A percentile compares a stretch with the other conserved stretches of the same genome.
phyloP scores from a whole-genome alignment of 345 rosid genomes.

The Camelina sativa region DNA sequence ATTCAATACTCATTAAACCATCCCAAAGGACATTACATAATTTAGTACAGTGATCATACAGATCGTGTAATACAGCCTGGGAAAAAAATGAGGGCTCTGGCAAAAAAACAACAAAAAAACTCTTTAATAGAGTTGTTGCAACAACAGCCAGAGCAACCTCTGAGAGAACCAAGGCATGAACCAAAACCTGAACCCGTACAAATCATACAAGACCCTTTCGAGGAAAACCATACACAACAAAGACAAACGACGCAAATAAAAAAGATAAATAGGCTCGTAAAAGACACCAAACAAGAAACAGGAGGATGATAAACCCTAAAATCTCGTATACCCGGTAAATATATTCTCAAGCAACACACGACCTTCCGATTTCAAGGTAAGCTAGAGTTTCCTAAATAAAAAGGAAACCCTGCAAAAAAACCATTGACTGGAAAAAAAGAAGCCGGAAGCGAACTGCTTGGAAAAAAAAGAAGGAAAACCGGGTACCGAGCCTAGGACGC shows the following conservation, averaged over 20 bases:
- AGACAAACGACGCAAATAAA: conserved; percentile 2
- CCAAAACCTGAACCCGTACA: conserved; percentile 33
- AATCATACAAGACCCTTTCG: conserved; percentile 35
- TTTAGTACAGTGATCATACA: conserved; percentile 26
- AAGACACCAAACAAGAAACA: conserved; percentile 25
- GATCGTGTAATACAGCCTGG: conserved; percentile 31
- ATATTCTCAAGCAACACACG: conserved; percentile 54
- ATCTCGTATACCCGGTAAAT: conserved; percentile 51
- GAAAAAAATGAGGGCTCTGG: conserved; percentile 36
- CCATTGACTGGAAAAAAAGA: conserved; percentile 60
- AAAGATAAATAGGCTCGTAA: conserved; percentile 15
- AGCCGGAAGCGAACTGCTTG: conserved; percentile 43
- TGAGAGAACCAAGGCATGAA: conserved; percentile 23
- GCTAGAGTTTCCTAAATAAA: conserved; percentile 51
- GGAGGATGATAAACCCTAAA: conserved; percentile 37
- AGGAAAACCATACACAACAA: conserved; percentile 35
- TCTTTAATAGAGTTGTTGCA: conserved; percentile 43
- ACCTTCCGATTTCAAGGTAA: conserved; percentile 45
- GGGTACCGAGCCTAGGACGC: conserved; percentile 31
- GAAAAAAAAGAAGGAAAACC: conserved; percentile 37
- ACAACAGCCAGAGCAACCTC: conserved; percentile 44
- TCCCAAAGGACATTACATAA: conserved; percentile 38
- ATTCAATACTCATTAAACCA: conserved; percentile 42
- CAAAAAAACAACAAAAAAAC: conserved; percentile 40
- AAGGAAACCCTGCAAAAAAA: conserved; percentile 59